Base-by-base conservation (phyloP, 2,329 filamentous ascomycete genomes). In the Aspergillus japonicus region DNA sequence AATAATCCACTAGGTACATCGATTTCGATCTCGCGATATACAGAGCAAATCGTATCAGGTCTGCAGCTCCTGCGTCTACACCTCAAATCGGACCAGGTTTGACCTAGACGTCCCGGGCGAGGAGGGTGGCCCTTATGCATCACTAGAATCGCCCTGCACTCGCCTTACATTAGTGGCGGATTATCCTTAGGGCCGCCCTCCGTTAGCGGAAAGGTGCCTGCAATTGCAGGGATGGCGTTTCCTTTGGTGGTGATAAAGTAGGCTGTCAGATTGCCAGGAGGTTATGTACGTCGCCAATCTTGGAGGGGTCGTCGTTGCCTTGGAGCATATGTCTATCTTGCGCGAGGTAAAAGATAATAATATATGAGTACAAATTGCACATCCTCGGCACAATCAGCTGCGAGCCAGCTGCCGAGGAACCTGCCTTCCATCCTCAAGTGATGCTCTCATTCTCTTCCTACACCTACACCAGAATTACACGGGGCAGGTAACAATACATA, bases 161-260 rank as follows among this genome's bases (percentile, higher is more conserved):
- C 31, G 47, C 47, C 42, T 35, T 55, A 48, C 53, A 55, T 55
- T 55, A 55, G 53, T 48, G 53, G 53, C 53, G 26, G 39, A 35
- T 29, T 33, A 48, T 47, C 35, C 47, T 44, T 47, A 35, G 53
- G 16, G 26, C 26, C 33, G 29, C 21, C 53, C 47, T 55, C 24
- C 42, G 42, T 48, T 47, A 26, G 42, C 19, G n/a, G 52, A 42
- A 54, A 54, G n/a, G 53, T 48, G 42, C 53, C 53, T 55, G 53
- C 42, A 24, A 31, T 35, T 47, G 53, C 39, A 44, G 24, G 42
- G 23, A 47, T 47, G 24, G 23, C 39, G 39, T 47, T 26, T 47
- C 24, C 14, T 10, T n/a, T 24, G 16, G 21, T 24, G 16, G 21
- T 26, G n/a, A 39, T 21, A 47, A 50, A 50, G 48, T 29, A 50